Evolutionary conservation across 176 grass and related monocot species (phyloP).

Genomic region (Thalia dealbata): DNA sequence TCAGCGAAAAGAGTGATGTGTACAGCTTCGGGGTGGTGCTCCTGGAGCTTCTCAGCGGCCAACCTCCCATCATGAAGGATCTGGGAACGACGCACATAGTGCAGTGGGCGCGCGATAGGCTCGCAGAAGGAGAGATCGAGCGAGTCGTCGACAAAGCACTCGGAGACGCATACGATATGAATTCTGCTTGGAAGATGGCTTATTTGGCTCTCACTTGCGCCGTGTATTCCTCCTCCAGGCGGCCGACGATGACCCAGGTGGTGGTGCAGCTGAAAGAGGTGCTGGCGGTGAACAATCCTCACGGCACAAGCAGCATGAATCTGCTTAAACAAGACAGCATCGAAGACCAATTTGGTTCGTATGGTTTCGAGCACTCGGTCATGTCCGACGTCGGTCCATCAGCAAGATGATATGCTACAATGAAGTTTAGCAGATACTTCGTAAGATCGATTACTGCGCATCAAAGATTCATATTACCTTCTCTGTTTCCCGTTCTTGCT

Average conservation of each 20-base stretch:
- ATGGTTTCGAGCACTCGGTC: background rate
- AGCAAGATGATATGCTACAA: background rate
- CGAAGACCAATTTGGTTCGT: background rate
- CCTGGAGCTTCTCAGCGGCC: too few species aligned
- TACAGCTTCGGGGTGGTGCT: too few species aligned
- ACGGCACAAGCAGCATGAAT: background rate
- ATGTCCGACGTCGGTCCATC: background rate
- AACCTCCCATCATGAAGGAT: too few species aligned
- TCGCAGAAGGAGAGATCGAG: background rate
- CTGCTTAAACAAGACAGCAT: background rate
- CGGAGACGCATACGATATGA: conserved; percentile 6
- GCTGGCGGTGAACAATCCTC: background rate
- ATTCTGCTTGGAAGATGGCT: conserved; percentile 24
- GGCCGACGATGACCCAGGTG: conserved; percentile 22
- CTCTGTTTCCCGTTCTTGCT: too few species aligned
- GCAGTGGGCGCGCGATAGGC: too few species aligned
- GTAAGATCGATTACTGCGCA: too few species aligned
- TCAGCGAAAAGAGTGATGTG: too few species aligned
- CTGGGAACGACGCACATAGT: too few species aligned
- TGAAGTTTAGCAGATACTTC: too few species aligned
- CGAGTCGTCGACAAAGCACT: conserved; percentile 1
- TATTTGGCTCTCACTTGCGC: conserved; percentile 26
- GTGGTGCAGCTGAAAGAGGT: conserved; percentile 16
- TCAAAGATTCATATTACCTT: too few species aligned
- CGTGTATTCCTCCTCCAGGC: conserved; percentile 3